phyloP scores from a whole-genome alignment of 192 early-diverging fungal genomes.

The Linnemannia hyalina region DNA sequence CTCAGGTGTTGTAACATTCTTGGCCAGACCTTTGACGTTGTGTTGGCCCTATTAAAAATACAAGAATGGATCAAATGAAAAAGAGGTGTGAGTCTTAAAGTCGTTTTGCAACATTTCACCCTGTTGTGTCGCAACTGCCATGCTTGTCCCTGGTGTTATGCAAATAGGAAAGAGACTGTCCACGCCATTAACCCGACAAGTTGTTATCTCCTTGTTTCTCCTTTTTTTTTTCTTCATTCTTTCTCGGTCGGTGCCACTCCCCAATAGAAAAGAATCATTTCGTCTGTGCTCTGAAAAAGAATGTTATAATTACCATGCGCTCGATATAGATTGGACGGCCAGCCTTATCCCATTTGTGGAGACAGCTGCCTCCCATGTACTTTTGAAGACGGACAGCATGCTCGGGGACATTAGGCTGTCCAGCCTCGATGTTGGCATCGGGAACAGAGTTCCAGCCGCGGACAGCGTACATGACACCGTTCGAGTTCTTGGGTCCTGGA shows the following conservation, averaged over 20 bases:
- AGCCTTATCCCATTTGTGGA: slow-evolving; percentile 92
- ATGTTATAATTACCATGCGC: slow-evolving; percentile 71
- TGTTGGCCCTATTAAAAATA: slow-evolving; percentile 65
- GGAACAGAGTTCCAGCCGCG: slow-evolving; percentile 74
- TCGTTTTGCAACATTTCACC: not conserved
- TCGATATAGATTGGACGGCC: slow-evolving; percentile 95
- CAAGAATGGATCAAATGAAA: not conserved
- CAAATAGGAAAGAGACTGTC: not conserved
- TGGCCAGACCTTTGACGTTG: slow-evolving; percentile 74
- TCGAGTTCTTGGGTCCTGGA: slow-evolving; percentile 65
- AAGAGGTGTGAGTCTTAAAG: not conserved
- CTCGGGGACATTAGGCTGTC: slow-evolving; percentile 69
- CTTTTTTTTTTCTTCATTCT: not conserved
- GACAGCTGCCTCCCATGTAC: slow-evolving; percentile 78
- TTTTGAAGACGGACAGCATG: slow-evolving; percentile 70
- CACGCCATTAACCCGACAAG: not conserved
- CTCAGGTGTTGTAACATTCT: slow-evolving; percentile 70
- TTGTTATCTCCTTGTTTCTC: not conserved
- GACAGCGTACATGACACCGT: slow-evolving; percentile 74
- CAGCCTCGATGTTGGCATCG: slow-evolving; percentile 73
- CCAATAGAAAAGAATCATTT: not conserved
- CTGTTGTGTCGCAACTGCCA: not conserved
- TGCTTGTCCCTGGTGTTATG: not conserved
- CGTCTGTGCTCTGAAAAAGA: not conserved
- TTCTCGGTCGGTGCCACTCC: not conserved